These are phyloP conservation scores for Plasmodium chabaudi DNA, from an alignment of 169 alveolate species.

Conservation along the genomic window DNA sequence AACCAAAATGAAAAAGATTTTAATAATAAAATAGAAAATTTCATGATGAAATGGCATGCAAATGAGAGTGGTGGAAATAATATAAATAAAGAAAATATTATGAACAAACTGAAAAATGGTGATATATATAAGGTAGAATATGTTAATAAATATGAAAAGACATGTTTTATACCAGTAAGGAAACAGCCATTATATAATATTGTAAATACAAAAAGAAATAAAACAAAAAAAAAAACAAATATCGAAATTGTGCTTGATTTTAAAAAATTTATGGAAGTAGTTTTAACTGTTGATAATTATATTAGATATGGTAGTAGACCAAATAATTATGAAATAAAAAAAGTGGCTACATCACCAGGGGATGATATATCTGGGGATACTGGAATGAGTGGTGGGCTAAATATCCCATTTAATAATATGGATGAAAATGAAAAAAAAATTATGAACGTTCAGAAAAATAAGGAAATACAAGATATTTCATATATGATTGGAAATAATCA, in stretches of 20 bases:
- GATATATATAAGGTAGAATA: conserved; percentile 43
- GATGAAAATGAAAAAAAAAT: not conserved
- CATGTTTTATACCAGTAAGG: conserved; percentile 70
- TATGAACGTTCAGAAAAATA: not conserved
- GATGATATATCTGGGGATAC: not conserved
- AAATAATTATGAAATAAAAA: conserved; percentile 28
- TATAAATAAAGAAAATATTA: conserved; percentile 6
- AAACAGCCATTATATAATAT: conserved; percentile 71
- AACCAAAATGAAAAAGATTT: not conserved
- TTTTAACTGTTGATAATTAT: conserved; percentile 45
- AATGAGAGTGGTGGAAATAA: conserved; percentile 6
- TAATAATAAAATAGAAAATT: not conserved
- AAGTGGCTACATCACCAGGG: not conserved
- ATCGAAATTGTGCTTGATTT: conserved; percentile 50
- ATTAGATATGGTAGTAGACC: conserved; percentile 74
- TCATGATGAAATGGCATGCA: conserved; percentile 54
- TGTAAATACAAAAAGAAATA: conserved; percentile 50
- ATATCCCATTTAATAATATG: not conserved
- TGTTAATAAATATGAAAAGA: conserved; percentile 39
- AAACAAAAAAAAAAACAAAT: conserved; percentile 30
- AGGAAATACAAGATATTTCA: not conserved
- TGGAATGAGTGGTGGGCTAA: not conserved
- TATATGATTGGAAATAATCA: not conserved
- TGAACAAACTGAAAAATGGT: conserved; percentile 28
- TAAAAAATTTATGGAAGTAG: conserved; percentile 31